Conservation (phyloP, 176 grass and related monocot genomes). For the Secale cereale region DNA sequence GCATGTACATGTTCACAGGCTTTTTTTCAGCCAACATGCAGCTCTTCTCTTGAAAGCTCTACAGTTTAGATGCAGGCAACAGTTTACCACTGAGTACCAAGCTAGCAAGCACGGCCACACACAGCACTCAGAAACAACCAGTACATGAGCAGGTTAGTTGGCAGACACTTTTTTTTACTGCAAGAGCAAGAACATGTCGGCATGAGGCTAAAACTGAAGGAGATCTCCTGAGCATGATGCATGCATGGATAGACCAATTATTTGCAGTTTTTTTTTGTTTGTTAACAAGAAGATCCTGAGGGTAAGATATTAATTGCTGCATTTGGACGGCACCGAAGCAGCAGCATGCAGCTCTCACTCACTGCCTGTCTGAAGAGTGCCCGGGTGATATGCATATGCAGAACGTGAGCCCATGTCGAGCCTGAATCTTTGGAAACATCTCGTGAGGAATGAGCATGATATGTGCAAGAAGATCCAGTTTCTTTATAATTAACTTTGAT, state of each 20-base stretch:
- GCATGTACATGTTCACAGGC: background rate
- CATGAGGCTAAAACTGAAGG: background rate
- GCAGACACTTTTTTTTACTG: background rate
- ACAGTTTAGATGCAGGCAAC: background rate
- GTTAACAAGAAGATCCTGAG: background rate
- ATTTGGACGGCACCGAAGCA: background rate
- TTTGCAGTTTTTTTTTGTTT: background rate
- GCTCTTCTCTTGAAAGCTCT: background rate
- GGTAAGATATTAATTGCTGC: conserved; percentile 27
- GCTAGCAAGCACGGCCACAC: background rate
- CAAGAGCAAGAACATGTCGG: background rate
- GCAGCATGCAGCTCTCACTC: background rate
- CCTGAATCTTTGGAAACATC: conserved; percentile 19
- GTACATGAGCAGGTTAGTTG: no score
- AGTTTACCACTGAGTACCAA: background rate
- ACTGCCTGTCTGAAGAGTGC: background rate
- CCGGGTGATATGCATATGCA: background rate
- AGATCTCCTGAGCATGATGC: background rate
- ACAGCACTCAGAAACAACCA: no score
- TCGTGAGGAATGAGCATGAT: background rate
- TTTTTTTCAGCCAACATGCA: conserved; percentile 21
- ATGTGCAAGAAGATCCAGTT: no score
- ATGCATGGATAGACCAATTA: conserved; percentile 28
- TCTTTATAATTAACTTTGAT: background rate
- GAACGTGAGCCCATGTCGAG: background rate